Conservation (phyloP, 768 basidiomycete species). For the Russula compacta region DNA sequence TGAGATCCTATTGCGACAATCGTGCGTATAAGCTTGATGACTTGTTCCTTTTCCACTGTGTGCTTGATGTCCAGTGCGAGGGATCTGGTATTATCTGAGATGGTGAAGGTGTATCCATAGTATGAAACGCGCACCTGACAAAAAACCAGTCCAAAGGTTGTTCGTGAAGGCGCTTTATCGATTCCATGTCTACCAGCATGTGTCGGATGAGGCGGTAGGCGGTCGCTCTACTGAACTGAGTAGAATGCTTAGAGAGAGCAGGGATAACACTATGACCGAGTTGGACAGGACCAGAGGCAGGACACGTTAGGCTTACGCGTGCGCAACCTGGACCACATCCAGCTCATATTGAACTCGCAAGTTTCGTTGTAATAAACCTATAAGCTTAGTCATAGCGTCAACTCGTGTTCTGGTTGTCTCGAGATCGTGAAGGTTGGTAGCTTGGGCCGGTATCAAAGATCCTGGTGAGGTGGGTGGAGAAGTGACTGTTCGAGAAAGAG, state of each 20-base stretch:
- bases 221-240: conserved; percentile 66
- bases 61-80: conserved; percentile 78
- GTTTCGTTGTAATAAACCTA: conserved; percentile 56
- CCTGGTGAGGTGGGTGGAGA: conserved; percentile 28
- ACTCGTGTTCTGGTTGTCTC: conserved; percentile 45
- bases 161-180: conserved; percentile 52
- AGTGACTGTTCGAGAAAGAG: conserved; percentile 32
- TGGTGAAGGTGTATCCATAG: neutral
- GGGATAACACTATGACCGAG: conserved; percentile 57
- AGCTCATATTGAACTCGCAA: conserved; percentile 72
- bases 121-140: conserved; percentile 52
- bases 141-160: conserved; percentile 83
- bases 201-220: conserved; percentile 82
- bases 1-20: conserved; percentile 71
- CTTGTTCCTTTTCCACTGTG: conserved; percentile 84
- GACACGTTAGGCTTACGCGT: conserved; percentile 48
- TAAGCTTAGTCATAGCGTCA: conserved; percentile 56
- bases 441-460: conserved; percentile 32
- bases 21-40: conserved; percentile 77
- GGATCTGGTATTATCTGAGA: conserved; percentile 41
- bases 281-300: neutral
- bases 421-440: conserved; percentile 29
- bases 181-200: conserved; percentile 60
- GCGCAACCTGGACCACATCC: conserved; percentile 57
- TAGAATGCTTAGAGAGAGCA: conserved; percentile 63